phyloP scores from a whole-genome alignment of 2,329 filamentous ascomycete species.

The Epichloe bromicola region DNA sequence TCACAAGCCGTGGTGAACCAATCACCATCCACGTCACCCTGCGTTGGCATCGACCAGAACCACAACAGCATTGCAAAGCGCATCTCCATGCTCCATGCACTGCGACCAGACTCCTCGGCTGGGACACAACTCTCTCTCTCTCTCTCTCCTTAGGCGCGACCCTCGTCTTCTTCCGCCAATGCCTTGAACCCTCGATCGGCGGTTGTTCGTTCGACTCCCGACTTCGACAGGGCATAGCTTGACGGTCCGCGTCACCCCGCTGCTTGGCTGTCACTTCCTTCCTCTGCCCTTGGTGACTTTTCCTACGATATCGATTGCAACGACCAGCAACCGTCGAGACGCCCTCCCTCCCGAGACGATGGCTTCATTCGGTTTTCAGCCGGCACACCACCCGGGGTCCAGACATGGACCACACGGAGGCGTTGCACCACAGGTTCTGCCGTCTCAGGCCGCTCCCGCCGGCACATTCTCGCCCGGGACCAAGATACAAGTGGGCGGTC shows the following conservation, averaged over 20 bases:
- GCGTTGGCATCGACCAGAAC: neutral
- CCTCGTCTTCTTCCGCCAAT: neutral
- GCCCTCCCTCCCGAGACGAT: constrained; percentile 11
- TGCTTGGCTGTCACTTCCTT: neutral
- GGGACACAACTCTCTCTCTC: neutral
- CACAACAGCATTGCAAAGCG: neutral
- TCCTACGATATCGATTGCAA: neutral
- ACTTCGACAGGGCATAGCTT: neutral
- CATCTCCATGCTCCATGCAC: neutral
- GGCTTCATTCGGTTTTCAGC: constrained; percentile 25
- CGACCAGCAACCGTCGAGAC: neutral
- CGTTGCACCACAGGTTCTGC: constrained; percentile 26
- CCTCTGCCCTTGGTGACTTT: neutral
- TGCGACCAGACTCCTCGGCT: too few species aligned
- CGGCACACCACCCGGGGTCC: constrained; percentile 14
- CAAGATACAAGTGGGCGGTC: constrained; percentile 89
- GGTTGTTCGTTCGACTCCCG: neutral
- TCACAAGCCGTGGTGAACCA: neutral
- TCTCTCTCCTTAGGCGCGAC: neutral
- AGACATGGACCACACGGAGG: constrained; percentile 26
- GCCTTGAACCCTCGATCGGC: neutral
- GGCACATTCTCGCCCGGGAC: constrained; percentile 89
- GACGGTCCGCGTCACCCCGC: constrained; percentile 1
- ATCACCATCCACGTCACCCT: neutral
- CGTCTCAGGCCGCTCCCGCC: constrained; percentile 33